Base-by-base conservation (phyloP, 192 early-diverging fungal species). In the Coemansia sp. region DNA sequence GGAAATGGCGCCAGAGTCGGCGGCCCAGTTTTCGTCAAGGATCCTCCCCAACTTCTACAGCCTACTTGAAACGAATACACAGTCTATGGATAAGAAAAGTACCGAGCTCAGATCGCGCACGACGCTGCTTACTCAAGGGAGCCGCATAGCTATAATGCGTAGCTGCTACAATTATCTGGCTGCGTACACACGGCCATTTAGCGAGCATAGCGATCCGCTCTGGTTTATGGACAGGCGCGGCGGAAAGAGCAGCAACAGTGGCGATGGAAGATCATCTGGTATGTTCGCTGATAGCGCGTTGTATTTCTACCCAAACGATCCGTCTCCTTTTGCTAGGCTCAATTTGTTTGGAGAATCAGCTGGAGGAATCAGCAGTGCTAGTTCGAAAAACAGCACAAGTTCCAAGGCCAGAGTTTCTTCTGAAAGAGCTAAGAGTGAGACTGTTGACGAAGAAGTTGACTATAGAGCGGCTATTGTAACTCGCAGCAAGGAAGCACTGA, bases 1-100 rank as follows among this genome's bases (percentile, higher is more conserved):
- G 14, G 82, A 84, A 2, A 63, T 85, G 1, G 86, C 82, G 29
- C 91, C 90, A 10, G 81, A 74, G 7, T 59, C 87, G 2, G 79
- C 91, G 8, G 84, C 84, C 11, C 79, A 81, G 62, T 87, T 87
- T 66, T 85, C 88, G 70, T 75, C 92, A 19, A 86, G 62, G 22
- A 64, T 77, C 41, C 68, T 82, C 48, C 79, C 73, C 34, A 77
- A 67, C 57, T 72, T 73, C 42, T 72, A 79, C 33, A 70, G 69
- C 36, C 23, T 83, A 55, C 54, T 83, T 7, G 70, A 74, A 17
- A 67, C 67, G 34, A 71, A 44, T 38, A 67, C 70, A 23, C 19
- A 45, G 31, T n/a, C 50, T 0, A 52, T 45, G 2, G 70, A 61
- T 25, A 58, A 50, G 31, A 57, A 50, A 11, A 36, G 55, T 28